Evolutionary conservation across 306 rosid species (phyloP), one percentile per base, ranked within the genome.

Genomic region (Gillenia trifoliata): DNA sequence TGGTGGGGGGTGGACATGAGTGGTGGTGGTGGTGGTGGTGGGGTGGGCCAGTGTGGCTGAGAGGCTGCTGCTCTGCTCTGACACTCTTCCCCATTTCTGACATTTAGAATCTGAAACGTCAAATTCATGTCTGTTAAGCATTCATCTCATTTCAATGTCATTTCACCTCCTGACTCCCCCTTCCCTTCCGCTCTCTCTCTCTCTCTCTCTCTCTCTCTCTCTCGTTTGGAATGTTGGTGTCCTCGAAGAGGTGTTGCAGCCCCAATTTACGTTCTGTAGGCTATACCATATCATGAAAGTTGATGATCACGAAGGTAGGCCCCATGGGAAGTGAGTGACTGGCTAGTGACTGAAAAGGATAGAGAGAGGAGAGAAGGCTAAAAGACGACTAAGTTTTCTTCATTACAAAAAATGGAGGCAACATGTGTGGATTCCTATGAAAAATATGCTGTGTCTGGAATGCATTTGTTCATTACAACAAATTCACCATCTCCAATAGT

Each of bases 101-200:
- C 96, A 75, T 74, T 85, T 45, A 92, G 99, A 94, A 91, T 94
- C 93, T 89, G 99, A 94, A 85, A 94, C 87, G 98, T 94, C 99
- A 88, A 90, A 76, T 74, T 89, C 91, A 89, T 64, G 87, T 80
- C 90, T 82, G 87, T 79, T 77, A 49, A 23, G 88, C 88, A 86
- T 93, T 91, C 79, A 85, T 72, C 70, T 81, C 83, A 80, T 80
- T 83, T 77, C 88, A 77, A 69, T 84, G 90, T 88, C 92, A 84
- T 87, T 84, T 90, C 91, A 84, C 72, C 66, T 81, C n/a, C 85
- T 84, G 78, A 83, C 80, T 76, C 70, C 28, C 74, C 30, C 68
- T 75, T 68, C 56, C 45, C 66, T 68, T 79, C 77, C 47, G 22
- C 47, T 15, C 61, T 16, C n/a, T 15, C 68, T 26, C 89, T 77